A percentile compares a stretch with the other conserved stretches of the same genome.
Conservation (phyloP, 768 basidiomycete species). For the Wakefieldia striispora region DNA sequence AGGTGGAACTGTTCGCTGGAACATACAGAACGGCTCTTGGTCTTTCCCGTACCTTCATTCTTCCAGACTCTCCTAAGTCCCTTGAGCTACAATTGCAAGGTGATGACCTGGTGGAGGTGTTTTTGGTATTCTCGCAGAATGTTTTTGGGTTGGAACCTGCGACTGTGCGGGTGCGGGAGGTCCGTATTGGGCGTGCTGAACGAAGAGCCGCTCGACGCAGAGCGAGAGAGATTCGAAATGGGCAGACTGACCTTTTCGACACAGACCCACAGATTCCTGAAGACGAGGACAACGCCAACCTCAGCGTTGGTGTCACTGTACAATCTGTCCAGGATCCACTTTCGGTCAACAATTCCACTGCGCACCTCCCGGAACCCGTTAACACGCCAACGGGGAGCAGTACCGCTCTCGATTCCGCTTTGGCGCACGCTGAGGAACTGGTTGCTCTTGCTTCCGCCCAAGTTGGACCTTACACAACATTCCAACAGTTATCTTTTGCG, state of each 20-base stretch:
- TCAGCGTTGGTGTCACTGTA: conserved; percentile 62
- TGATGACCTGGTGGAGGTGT: conserved; percentile 90
- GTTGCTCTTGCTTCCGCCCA: conserved; percentile 65
- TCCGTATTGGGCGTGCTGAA: conserved; percentile 86
- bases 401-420: conserved; percentile 31
- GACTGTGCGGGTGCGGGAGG: conserved; percentile 91
- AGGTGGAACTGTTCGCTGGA: conserved; percentile 91
- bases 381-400: conserved; percentile 31
- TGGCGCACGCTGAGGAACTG: conserved; percentile 62
- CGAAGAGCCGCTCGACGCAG: conserved; percentile 80
- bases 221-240: conserved; percentile 60
- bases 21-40: conserved; percentile 87
- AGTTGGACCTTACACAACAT: conserved; percentile 85
- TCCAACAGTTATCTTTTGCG: conserved; percentile 85
- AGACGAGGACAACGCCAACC: conserved; percentile 58
- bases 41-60: conserved; percentile 88
- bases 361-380: conserved; percentile 24
- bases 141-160: conserved; percentile 92
- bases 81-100: conserved; percentile 88
- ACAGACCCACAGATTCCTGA: conserved; percentile 42
- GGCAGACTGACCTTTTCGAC: conserved; percentile 45
- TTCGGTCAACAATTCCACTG: conserved; percentile 26
- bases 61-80: conserved; percentile 86
- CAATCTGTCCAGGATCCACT: conserved; percentile 39
- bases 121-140: conserved; percentile 87